These are phyloP conservation scores for Scleroderma bovista DNA, from an alignment of 768 basidiomycete genomes.

Conservation along the genomic window DNA sequence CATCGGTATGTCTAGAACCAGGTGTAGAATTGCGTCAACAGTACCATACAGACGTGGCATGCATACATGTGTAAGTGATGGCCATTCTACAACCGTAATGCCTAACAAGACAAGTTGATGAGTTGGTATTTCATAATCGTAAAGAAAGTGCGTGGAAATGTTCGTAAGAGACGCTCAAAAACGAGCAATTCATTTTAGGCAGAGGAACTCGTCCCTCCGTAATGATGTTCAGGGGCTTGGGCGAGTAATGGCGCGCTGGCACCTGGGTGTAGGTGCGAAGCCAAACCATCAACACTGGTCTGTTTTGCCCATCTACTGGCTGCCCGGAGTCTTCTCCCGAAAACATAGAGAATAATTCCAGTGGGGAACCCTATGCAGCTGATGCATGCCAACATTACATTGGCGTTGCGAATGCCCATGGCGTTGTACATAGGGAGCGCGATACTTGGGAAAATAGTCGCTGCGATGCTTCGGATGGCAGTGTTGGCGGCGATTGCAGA, in stretches of 20 bases:
- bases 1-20: too few relatives aligned
- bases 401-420: constrained; percentile 14
- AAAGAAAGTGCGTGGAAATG: too few relatives aligned
- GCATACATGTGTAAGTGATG: too few relatives aligned
- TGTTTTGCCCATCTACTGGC: constrained; percentile 24
- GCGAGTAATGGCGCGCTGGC: constrained; percentile 10
- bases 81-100: too few relatives aligned
- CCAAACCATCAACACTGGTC: constrained; percentile 4
- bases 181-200: neutral
- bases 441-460: constrained; percentile 2
- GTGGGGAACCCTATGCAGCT: constrained; percentile 20
- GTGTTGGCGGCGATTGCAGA: constrained; percentile 22
- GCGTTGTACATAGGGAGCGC: constrained; percentile 13
- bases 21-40: too few relatives aligned
- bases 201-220: constrained; percentile 12
- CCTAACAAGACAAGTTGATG: too few relatives aligned
- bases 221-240: constrained; percentile 5
- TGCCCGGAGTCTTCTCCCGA: constrained; percentile 13
- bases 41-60: too few relatives aligned
- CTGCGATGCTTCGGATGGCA: constrained; percentile 13
- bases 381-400: constrained; percentile 17
- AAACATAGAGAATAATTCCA: constrained; percentile 13
- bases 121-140: too few relatives aligned
- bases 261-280: neutral
- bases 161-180: too few relatives aligned